Percentiles rank a stretch among this genome's conserved stretches.
These are phyloP conservation scores for Viridothelium virens DNA, from an alignment of 495 filamentous ascomycete species.

Conservation along the genomic window DNA sequence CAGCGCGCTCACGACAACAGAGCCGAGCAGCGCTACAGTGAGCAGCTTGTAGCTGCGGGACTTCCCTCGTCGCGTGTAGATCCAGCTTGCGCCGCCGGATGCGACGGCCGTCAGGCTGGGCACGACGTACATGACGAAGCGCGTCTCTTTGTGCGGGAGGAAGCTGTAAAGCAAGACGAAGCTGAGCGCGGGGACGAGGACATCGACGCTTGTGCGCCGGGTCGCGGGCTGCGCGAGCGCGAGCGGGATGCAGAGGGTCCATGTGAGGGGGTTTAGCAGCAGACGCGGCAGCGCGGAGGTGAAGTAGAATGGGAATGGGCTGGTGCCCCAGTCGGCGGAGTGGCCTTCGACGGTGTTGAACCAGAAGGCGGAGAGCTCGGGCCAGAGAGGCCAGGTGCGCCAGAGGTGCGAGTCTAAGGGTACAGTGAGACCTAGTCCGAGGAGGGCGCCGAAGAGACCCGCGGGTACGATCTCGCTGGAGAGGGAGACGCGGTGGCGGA, in stretches of 20 bases:
- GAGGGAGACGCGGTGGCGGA: conserved; percentile 48
- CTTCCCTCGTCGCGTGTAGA: conserved; percentile 63
- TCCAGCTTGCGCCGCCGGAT: conserved; percentile 61
- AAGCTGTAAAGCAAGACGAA: conserved; percentile 75
- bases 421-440: conserved; percentile 59
- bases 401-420: conserved; percentile 86
- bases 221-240: conserved; percentile 50
- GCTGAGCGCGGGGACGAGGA: conserved; percentile 57
- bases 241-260: conserved; percentile 56
- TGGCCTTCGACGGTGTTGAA: conserved; percentile 80
- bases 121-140: conserved; percentile 86
- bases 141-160: conserved; percentile 92
- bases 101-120: conserved; percentile 73
- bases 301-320: conserved; percentile 80
- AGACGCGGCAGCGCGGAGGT: conserved; percentile 71
- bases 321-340: conserved; percentile 78
- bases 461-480: conserved; percentile 51
- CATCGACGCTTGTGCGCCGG: conserved; percentile 39
- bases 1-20: conserved; percentile 51
- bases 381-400: conserved; percentile 71
- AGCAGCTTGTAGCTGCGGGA: conserved; percentile 48
- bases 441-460: conserved; percentile 55
- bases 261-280: conserved; percentile 66
- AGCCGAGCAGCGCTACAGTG: conserved; percentile 47
- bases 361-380: conserved; percentile 79